Conservation (phyloP, 768 basidiomycete genomes). For the Kwoniella sp. region DNA sequence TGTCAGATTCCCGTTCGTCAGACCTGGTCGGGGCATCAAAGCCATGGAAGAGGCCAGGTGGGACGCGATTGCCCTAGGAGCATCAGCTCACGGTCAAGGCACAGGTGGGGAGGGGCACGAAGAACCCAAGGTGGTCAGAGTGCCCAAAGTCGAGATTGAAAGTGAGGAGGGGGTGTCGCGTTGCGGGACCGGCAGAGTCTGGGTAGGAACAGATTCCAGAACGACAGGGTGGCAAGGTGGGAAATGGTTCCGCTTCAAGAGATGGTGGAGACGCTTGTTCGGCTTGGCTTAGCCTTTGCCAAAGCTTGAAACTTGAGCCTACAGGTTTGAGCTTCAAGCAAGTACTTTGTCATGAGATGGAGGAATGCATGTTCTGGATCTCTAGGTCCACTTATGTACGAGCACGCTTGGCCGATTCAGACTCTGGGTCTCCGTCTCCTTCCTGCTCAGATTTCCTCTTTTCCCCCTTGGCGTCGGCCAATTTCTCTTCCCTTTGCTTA, state of each 20-base stretch:
- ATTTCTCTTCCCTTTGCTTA: conserved; percentile 38
- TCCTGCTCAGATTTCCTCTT: conserved; percentile 28
- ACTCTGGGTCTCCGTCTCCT: conserved; percentile 17
- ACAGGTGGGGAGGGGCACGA: conserved; percentile 1
- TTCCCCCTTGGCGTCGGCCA: conserved; percentile 25
- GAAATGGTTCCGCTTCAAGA: conserved; percentile 75
- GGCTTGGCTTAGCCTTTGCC: conserved; percentile 59
- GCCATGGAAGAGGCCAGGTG: conserved; percentile 31
- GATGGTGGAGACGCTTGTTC: conserved; percentile 79
- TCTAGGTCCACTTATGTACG: conserved; percentile 9
- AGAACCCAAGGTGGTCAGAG: conserved; percentile 14
- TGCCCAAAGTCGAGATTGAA: conserved; percentile 57
- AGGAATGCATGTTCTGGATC: conserved; percentile 15
- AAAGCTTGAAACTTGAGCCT: too few relatives aligned
- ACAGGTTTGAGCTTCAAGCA: too few relatives aligned
- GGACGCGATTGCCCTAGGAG: conserved; percentile 27
- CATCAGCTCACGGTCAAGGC: background rate
- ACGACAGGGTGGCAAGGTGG: conserved; percentile 70
- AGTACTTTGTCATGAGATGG: conserved; percentile 55
- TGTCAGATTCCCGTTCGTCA: conserved; percentile 62
- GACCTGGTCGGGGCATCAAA: conserved; percentile 38
- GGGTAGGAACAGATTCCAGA: conserved; percentile 68
- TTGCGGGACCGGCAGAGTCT: conserved; percentile 82
- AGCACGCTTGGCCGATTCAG: conserved; percentile 9
- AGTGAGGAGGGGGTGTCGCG: conserved; percentile 65